phyloP scores from a whole-genome alignment of 108 stramenopile genomes.

The Nitzschia inconspicua region DNA sequence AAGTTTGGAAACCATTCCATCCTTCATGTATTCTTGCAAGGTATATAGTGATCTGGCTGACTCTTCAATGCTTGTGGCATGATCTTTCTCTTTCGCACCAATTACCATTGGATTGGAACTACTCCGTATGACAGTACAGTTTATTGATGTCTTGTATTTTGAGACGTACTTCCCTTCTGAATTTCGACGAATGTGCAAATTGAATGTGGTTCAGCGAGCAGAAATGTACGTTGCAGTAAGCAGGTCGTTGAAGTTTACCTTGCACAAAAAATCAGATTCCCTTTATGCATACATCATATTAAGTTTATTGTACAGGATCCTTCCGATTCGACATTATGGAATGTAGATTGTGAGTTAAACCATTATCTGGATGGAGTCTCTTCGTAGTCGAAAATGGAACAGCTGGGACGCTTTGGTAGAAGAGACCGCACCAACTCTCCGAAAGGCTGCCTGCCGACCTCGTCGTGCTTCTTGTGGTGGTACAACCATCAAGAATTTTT shows the following conservation, averaged over 20 bases:
- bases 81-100: too few species aligned
- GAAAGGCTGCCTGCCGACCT: slow-evolving; percentile 8
- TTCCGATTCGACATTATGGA: slow-evolving; percentile 17
- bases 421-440: slow-evolving; percentile 6
- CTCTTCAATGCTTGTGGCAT: too few species aligned
- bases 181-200: background rate
- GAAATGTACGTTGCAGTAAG: background rate
- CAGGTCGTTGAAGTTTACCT: too few species aligned
- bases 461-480: too few species aligned
- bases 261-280: too few species aligned
- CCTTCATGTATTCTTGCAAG: too few species aligned
- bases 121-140: background rate
- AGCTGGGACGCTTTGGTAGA: slow-evolving; percentile 3
- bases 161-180: slow-evolving; percentile 17
- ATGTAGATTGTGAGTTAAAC: slow-evolving; percentile 10
- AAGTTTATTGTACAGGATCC: too few species aligned
- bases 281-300: too few species aligned
- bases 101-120: slow-evolving; percentile 22
- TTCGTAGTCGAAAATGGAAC: slow-evolving; percentile 18
- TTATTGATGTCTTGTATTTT: slow-evolving; percentile 8
- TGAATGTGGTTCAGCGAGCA: background rate
- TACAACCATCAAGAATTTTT: too few species aligned
- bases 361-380: slow-evolving; percentile 11
- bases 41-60: too few species aligned
- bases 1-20: too few species aligned